A percentile compares a stretch with the other conserved stretches of the same genome.
phyloP scores from a whole-genome alignment of 768 basidiomycete genomes.

The Kwoniella bestiolae region DNA sequence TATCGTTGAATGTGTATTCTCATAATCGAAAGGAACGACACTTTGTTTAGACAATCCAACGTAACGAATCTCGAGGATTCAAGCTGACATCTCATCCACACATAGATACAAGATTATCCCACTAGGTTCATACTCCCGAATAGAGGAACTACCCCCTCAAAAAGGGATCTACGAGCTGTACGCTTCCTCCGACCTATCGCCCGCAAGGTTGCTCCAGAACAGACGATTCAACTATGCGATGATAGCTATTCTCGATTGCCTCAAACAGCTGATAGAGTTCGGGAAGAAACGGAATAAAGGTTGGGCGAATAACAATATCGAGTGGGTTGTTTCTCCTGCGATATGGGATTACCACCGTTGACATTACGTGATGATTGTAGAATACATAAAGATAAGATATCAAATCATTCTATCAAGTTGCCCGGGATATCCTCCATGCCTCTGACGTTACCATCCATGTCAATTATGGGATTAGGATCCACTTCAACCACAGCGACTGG shows the following conservation, averaged over 20 bases:
- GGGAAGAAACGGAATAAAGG: constrained; percentile 72
- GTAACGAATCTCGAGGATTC: no score
- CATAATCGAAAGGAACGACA: no score
- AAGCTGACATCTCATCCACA: not conserved
- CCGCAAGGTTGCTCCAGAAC: constrained; percentile 88
- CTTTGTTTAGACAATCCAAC: no score
- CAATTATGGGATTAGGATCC: constrained; percentile 43
- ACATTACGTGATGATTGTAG: constrained; percentile 59
- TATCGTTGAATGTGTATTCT: no score
- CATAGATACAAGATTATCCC: constrained; percentile 84
- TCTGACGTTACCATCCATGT: constrained; percentile 38
- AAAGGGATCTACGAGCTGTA: constrained; percentile 84
- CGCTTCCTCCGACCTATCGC: constrained; percentile 88
- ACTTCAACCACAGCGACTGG: not conserved
- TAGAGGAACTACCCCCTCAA: constrained; percentile 64
- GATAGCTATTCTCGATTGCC: constrained; percentile 93
- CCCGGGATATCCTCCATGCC: constrained; percentile 69
- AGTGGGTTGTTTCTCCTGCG: constrained; percentile 64
- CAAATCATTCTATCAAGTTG: constrained; percentile 88
- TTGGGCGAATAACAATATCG: constrained; percentile 75
- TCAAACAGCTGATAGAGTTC: constrained; percentile 87
- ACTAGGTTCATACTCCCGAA: constrained; percentile 91
- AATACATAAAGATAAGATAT: constrained; percentile 91
- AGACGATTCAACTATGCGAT: constrained; percentile 94
- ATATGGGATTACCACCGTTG: no score